Base-by-base conservation (phyloP, 208 protist genomes). In the Leishmania arabica region DNA sequence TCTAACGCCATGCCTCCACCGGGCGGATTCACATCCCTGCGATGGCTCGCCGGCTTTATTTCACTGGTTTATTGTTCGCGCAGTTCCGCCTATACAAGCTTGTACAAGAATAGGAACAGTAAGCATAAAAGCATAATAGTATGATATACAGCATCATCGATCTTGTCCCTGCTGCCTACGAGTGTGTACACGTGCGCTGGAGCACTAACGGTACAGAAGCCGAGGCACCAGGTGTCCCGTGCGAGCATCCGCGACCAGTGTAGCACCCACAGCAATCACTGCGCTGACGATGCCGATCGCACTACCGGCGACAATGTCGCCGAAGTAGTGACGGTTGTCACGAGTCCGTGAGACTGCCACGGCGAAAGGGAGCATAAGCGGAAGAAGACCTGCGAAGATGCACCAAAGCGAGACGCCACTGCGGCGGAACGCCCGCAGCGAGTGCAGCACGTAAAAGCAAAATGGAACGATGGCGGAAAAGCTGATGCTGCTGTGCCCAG, bases 291-390 rank as follows among this genome's bases (percentile, higher is more conserved):
- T 74, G 5, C 77, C 90, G 40, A 87, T 88, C 4, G 73, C 34
- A 9, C 75, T 84, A 27, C 94, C 95, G 34, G 86, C 84, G 1
- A 96, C 3, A 69, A 97, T 77, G 82, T 98, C 95, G 76, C 89
- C 86, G 82, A 95, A 98, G 88, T 97, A 89, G 85, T 97, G 94
- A 60, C 88, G 83, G 78, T 96, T 89, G 70, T 98, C 92, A 0
- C 84, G 71, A 15, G 95, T 98, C 31, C 94, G 89, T 17, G 89
- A 94, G 9, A 97, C 84, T 19, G 93, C 89, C 45, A 92, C 85
- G 27, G 89, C 64, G 72, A 93, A 85, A 60, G 92, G 85, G 47
- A 98, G 60, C 3, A 83, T 82, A 49, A 94, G 58, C 51, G 94
- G 93, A 19, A 81, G 60, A 31, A 97, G 71, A 3, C 83, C 83